Percentiles rank a stretch among this genome's conserved stretches.
Evolutionary conservation across 805 yeast genomes (phyloP).

Genomic region (Lipomyces japonicus): DNA sequence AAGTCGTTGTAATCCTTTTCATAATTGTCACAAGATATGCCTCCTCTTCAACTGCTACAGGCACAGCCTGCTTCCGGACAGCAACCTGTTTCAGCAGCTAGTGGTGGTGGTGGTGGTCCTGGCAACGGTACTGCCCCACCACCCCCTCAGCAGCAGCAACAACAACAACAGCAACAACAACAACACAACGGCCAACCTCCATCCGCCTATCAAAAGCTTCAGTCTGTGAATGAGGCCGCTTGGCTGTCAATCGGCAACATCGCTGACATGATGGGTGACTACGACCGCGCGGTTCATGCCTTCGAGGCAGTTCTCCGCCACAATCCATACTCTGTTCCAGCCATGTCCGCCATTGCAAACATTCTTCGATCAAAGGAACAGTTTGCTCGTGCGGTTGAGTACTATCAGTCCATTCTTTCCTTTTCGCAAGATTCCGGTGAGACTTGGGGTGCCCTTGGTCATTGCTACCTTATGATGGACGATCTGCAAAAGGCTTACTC

Average conservation of each 20-base stretch:
- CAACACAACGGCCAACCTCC: slow-evolving; percentile 11
- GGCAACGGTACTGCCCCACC: neutral
- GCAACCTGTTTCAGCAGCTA: slow-evolving; percentile 10
- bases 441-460: slow-evolving; percentile 87
- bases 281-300: slow-evolving; percentile 82
- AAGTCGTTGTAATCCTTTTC: too few species aligned
- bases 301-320: slow-evolving; percentile 84
- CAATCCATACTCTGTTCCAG: slow-evolving; percentile 80
- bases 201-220: slow-evolving; percentile 28
- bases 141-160: slow-evolving; percentile 5
- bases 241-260: slow-evolving; percentile 54
- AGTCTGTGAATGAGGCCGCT: slow-evolving; percentile 29
- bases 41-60: slow-evolving; percentile 1
- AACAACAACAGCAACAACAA: neutral
- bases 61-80: slow-evolving; percentile 1
- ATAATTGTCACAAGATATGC: too few species aligned
- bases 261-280: slow-evolving; percentile 85
- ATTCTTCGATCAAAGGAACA: slow-evolving; percentile 84
- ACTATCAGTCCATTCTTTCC: slow-evolving; percentile 80
- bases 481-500: slow-evolving; percentile 93
- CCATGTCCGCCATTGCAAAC: slow-evolving; percentile 80
- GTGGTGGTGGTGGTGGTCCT: neutral
- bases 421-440: slow-evolving; percentile 87
- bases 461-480: slow-evolving; percentile 94
- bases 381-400: slow-evolving; percentile 90